These are phyloP conservation scores for Colletotrichum tropicale DNA, from an alignment of 2,329 filamentous ascomycete species.

Conservation along the genomic window DNA sequence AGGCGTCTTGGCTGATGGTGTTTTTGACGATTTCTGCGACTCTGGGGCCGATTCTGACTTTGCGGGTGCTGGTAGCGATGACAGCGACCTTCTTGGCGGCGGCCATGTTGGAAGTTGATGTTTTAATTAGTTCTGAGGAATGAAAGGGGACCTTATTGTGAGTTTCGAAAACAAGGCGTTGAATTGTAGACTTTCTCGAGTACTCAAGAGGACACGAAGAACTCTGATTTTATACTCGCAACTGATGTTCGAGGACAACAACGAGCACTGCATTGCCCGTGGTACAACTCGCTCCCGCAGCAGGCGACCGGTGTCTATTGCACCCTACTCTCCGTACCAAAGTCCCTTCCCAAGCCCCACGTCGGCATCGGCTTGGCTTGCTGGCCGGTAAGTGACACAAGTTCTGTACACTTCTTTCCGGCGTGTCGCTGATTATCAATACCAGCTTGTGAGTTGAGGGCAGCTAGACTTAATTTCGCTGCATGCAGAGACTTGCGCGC, in stretches of 20 bases:
- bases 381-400: background rate
- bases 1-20: slow-evolving; percentile 27
- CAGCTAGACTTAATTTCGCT: background rate
- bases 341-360: background rate
- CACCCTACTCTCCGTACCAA: background rate
- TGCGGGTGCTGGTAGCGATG: slow-evolving; percentile 39
- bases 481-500: background rate
- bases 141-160: background rate
- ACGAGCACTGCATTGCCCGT: background rate
- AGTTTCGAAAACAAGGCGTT: background rate
- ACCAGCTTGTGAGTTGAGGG: background rate
- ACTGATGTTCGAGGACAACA: background rate
- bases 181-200: background rate
- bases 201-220: background rate
- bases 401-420: background rate
- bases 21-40: slow-evolving; percentile 36
- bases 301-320: background rate
- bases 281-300: background rate
- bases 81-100: slow-evolving; percentile 31
- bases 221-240: background rate
- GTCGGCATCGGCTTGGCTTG: background rate
- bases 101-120: background rate
- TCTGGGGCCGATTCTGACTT: slow-evolving; percentile 30
- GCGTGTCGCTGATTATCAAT: background rate
- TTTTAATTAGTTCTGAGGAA: background rate